Base-by-base conservation (phyloP, 2,329 filamentous ascomycete species). In the Rhynchosporium graminicola region DNA sequence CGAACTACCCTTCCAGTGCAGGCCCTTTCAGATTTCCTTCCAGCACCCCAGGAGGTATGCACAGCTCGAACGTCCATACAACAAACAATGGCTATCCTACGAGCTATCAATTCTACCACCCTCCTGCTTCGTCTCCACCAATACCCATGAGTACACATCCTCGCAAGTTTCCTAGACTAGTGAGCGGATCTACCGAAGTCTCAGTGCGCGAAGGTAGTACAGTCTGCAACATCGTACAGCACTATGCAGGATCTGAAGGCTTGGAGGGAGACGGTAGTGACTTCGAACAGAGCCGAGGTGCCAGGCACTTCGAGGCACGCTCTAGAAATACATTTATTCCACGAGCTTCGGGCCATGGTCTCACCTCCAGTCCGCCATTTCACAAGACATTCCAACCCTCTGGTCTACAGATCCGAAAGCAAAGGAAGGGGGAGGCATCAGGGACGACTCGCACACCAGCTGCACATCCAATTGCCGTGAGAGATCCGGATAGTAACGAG, bases 131-230 rank as follows among this genome's bases (percentile, higher is more conserved):
- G 3, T 52, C 52, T 31, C 60, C 47, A 8, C 54, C 29, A 52
- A 12, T 42, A 28, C 59, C 33, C 28, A 36, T 56, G 42, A 46
- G 46, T 52, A 59, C 60, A 51, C 26, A 59, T 62, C 48, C 43
- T 58, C 29, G 50, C 63, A 52, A 61, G 56, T 55, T 36, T 12
- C 46, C 57, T n/a, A 57, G 54, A 31, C 29, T 42, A 45, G 40
- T 29, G 3, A 59, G 50, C 33, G 36, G 58, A n/a, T 62, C 61
- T 28, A 46, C 61, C 28, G 61, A 65, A 15, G 42, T 45, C 47
- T 65, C 63, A 36, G 40, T 63, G 33, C 67, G 40, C 29, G 68
- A 70, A 38, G 65, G 67, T 40, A 73, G 71, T 36, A 73, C 72
- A 4, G 62, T 73, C 47, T 69, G 68, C 5, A 71, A 73, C 15